Evolutionary conservation across 1,284 basidiomycete genomes (phyloP).

Genomic region (Apiotrichum gracile): DNA sequence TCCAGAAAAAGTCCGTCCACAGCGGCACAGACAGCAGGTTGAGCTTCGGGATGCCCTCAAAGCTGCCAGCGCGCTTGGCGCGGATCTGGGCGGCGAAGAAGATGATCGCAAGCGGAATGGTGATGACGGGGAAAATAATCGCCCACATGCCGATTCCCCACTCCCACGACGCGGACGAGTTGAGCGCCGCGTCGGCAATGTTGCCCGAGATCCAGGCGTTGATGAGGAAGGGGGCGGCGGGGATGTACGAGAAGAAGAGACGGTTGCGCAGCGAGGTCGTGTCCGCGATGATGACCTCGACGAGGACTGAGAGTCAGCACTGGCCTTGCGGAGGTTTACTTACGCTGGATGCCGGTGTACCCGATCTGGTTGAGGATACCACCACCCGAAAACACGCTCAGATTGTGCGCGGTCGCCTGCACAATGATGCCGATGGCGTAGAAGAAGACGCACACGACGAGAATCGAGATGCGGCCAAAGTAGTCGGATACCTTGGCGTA

Average conservation of each 20-base stretch:
- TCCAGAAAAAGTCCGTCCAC: slow-evolving; percentile 45
- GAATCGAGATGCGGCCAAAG: slow-evolving; percentile 45
- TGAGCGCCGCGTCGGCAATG: slow-evolving; percentile 27
- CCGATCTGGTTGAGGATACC: slow-evolving; percentile 43
- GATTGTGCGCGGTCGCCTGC: slow-evolving; percentile 35
- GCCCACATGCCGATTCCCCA: slow-evolving; percentile 50
- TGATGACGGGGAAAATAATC: slow-evolving; percentile 46
- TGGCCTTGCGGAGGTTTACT: background rate
- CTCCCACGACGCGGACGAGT: slow-evolving; percentile 39
- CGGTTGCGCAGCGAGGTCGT: slow-evolving; percentile 46
- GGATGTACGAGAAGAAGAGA: slow-evolving; percentile 48
- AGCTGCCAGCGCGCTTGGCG: slow-evolving; percentile 16
- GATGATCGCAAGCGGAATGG: slow-evolving; percentile 37
- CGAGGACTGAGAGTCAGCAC: slow-evolving; percentile 19
- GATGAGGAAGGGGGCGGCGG: slow-evolving; percentile 46
- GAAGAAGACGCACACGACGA: slow-evolving; percentile 41
- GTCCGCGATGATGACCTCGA: slow-evolving; percentile 49
- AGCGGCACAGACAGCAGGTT: slow-evolving; percentile 6
- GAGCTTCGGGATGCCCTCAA: slow-evolving; percentile 27
- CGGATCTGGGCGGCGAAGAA: slow-evolving; percentile 36
- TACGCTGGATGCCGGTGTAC: slow-evolving; percentile 16
- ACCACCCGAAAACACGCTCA: slow-evolving; percentile 43
- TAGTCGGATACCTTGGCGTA: slow-evolving; percentile 42
- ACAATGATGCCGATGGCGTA: slow-evolving; percentile 46
- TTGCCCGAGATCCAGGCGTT: slow-evolving; percentile 18